phyloP scores from a whole-genome alignment of 164 flowering plant genomes.

The Vitis rupestris region DNA sequence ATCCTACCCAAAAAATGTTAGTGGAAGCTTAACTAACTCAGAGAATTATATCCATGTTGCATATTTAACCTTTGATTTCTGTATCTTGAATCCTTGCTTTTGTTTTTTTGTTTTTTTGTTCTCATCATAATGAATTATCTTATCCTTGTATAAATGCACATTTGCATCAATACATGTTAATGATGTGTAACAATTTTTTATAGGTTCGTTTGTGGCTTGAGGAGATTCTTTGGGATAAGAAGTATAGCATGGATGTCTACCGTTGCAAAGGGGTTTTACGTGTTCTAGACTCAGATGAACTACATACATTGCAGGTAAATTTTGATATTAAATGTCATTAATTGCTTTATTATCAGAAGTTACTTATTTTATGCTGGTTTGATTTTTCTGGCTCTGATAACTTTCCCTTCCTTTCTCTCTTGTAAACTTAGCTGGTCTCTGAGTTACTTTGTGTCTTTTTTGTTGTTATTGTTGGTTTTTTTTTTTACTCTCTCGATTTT shows the following conservation, averaged over 20 bases:
- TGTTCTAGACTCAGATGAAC: constrained; percentile 59
- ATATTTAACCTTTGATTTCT: not conserved
- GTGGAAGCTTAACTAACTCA: not conserved
- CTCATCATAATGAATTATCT: not conserved
- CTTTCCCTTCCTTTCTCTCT: no score
- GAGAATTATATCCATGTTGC: not conserved
- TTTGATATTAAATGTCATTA: not conserved
- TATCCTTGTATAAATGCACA: not conserved
- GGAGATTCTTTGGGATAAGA: constrained; percentile 97
- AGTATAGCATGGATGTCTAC: constrained; percentile 77
- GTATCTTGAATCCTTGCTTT: not conserved
- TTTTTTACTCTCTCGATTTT: no score
- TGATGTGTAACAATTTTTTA: constrained; percentile 1
- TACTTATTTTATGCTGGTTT: no score
- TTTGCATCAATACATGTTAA: not conserved
- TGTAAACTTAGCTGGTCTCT: no score
- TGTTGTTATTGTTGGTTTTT: no score
- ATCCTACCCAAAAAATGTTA: no score
- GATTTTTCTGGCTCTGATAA: no score
- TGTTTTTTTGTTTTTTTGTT: not conserved
- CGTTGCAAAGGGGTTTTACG: constrained; percentile 88
- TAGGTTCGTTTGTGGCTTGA: constrained; percentile 84
- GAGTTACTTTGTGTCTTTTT: no score
- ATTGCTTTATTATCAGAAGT: not conserved
- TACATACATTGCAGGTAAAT: constrained; percentile 79